Conservation (phyloP, 2,329 filamentous ascomycete species). For the Chaetomiaceae sp. region DNA sequence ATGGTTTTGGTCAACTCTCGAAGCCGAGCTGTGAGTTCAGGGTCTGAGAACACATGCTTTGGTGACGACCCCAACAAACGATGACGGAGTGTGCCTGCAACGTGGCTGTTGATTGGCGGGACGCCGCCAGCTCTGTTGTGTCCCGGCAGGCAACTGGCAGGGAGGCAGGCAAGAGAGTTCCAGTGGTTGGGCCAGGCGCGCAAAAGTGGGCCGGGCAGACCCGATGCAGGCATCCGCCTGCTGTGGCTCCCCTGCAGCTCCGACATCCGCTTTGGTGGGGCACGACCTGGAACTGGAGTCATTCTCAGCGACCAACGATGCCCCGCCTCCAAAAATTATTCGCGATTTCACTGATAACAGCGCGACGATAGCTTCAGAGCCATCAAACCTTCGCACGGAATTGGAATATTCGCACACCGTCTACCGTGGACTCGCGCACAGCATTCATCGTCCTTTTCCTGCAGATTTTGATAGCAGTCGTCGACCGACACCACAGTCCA, state of each 20-base stretch:
- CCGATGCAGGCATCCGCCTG: too few species aligned
- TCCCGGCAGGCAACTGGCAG: slow-evolving; percentile 11
- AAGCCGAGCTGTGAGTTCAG: neutral
- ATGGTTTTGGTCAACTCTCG: slow-evolving; percentile 5
- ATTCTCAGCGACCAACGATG: slow-evolving; percentile 9
- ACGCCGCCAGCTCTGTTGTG: neutral
- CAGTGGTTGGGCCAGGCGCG: too few species aligned
- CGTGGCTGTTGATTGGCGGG: slow-evolving; percentile 16
- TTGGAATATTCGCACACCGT: too few species aligned
- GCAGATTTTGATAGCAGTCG: too few species aligned
- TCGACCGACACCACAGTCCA: too few species aligned
- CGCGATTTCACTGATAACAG: neutral
- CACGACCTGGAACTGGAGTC: slow-evolving; percentile 24
- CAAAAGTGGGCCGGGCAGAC: too few species aligned
- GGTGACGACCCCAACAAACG: neutral
- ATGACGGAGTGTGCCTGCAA: slow-evolving; percentile 18
- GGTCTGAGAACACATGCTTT: slow-evolving; percentile 3
- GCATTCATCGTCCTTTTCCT: too few species aligned
- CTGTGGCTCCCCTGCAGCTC: too few species aligned
- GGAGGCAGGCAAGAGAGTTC: too few species aligned
- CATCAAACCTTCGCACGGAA: too few species aligned
- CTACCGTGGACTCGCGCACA: too few species aligned
- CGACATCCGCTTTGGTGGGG: slow-evolving; percentile 24
- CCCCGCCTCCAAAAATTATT: slow-evolving; percentile 26
- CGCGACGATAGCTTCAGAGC: neutral